Evolutionary conservation across 116 monocot genomes (phyloP).

Genomic region (Dioscorea cayenensis): DNA sequence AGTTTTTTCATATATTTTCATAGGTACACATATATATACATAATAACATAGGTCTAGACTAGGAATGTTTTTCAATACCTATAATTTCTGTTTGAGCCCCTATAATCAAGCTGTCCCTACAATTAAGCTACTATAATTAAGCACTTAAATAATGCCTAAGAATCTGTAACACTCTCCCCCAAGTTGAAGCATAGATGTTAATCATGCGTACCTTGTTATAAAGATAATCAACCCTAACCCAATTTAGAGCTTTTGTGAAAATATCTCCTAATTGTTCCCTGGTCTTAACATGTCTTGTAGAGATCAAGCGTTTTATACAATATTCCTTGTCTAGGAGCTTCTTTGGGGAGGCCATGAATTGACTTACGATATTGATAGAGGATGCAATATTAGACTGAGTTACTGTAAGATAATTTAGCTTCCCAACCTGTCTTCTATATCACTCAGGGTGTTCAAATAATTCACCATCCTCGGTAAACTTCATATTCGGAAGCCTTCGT

Average conservation of each 20-base stretch:
- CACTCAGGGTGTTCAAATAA: not conserved
- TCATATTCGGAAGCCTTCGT: not conserved
- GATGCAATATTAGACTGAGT: not conserved
- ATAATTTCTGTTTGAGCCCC: too few species aligned
- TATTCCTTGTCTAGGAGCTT: not conserved
- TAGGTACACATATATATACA: too few species aligned
- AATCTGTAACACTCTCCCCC: not conserved
- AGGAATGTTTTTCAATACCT: too few species aligned
- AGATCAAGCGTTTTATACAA: not conserved
- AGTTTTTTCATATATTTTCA: too few species aligned
- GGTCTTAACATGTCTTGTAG: not conserved
- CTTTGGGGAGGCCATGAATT: not conserved
- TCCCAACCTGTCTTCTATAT: too few species aligned
- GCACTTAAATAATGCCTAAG: too few species aligned
- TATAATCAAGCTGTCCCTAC: too few species aligned
- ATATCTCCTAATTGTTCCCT: not conserved
- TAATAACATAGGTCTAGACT: too few species aligned
- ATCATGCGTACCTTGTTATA: not conserved
- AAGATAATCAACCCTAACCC: not conserved
- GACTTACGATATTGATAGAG: not conserved
- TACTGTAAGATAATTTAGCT: not conserved
- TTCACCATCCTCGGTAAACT: not conserved
- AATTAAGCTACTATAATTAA: too few species aligned
- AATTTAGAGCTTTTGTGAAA: not conserved
- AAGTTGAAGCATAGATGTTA: slow-evolving; percentile 1